Base-by-base conservation (phyloP, 1,284 basidiomycete species). In the Leccinum holopus region DNA sequence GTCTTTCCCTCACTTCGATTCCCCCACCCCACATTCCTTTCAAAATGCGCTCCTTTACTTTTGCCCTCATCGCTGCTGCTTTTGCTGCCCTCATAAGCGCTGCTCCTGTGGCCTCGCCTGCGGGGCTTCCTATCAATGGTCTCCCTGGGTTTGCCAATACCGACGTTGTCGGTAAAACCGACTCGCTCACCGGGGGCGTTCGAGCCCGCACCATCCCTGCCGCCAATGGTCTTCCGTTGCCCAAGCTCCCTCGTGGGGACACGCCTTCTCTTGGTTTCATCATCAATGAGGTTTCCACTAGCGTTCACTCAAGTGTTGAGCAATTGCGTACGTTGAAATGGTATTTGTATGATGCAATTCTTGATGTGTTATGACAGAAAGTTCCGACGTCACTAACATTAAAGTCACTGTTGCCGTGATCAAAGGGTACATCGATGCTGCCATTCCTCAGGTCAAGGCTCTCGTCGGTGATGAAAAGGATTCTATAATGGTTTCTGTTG, bases 21-120 rank as follows among this genome's bases (percentile, higher is more conserved):
- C 9, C 9, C 5, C 21, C 12, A 21, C 71, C 70, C 70, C 71
- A 78, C 80, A 73, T 68, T 80, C 80, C 63, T 78, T 81, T 71
- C 62, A 72, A 72, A 72, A 84, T 84, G 82, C 77, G 73, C 75
- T 81, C 80, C 66, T 81, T 83, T 67, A 60, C 79, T 67, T 71
- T 77, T 66, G 61, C 76, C 73, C 58, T 79, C 69, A 73, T 80
- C 61, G 68, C 77, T 62, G 70, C 78, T 59, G 76, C 79, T 57
- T 73, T 82, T 65, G 64, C 60, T 30, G 65, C 70, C 63, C 65
- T 76, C 51, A 60, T 25, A 28, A 63, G 30, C 30, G 55, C 12
- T 33, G 4, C 11, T 39, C 25, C 16, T 28, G 14, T 21, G 33
- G 7, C 0, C 53, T 12, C 14, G 7, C 6, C 54, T 10, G 1